Percentiles rank a stretch among this genome's conserved stretches.
Evolutionary conservation across 148 eudicot genomes (phyloP).

Genomic region (Drosera capensis): DNA sequence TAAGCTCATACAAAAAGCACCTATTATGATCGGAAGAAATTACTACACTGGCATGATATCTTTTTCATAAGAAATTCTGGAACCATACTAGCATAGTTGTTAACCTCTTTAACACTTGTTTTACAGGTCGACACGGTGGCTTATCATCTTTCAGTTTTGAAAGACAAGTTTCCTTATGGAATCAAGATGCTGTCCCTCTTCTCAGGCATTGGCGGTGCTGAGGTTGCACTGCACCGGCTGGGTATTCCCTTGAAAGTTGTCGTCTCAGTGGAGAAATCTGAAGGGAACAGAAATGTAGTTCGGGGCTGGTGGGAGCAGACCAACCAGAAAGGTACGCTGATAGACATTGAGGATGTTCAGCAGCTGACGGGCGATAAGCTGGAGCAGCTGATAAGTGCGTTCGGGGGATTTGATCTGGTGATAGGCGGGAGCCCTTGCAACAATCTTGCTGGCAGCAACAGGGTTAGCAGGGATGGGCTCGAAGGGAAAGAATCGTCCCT

Average conservation of each 20-base stretch:
- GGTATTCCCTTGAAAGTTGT: slow-evolving; percentile 54
- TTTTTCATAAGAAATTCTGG: neutral
- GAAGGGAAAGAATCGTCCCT: slow-evolving; percentile 73
- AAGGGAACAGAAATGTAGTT: slow-evolving; percentile 53
- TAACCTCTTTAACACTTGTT: neutral
- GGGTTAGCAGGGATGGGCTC: slow-evolving; percentile 71
- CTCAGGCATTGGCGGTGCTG: slow-evolving; percentile 90
- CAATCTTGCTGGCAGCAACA: slow-evolving; percentile 74
- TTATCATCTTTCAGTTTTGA: slow-evolving; percentile 70
- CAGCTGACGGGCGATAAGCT: slow-evolving; percentile 25
- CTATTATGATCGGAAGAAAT: no score
- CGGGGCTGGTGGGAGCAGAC: slow-evolving; percentile 95
- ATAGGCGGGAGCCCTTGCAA: slow-evolving; percentile 92
- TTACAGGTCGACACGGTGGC: slow-evolving; percentile 91
- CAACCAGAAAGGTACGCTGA: slow-evolving; percentile 46
- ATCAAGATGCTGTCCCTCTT: slow-evolving; percentile 63
- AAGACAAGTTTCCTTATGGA: slow-evolving; percentile 46
- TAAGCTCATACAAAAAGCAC: no score
- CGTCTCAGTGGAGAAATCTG: slow-evolving; percentile 69
- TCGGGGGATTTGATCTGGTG: slow-evolving; percentile 64
- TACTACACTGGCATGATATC: neutral
- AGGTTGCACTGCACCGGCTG: slow-evolving; percentile 72
- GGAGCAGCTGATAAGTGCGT: slow-evolving; percentile 17
- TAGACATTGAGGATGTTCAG: slow-evolving; percentile 47
- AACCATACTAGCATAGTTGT: neutral